phyloP scores from a whole-genome alignment of 2,329 filamentous ascomycete genomes.

The Zopfia rhizophila region DNA sequence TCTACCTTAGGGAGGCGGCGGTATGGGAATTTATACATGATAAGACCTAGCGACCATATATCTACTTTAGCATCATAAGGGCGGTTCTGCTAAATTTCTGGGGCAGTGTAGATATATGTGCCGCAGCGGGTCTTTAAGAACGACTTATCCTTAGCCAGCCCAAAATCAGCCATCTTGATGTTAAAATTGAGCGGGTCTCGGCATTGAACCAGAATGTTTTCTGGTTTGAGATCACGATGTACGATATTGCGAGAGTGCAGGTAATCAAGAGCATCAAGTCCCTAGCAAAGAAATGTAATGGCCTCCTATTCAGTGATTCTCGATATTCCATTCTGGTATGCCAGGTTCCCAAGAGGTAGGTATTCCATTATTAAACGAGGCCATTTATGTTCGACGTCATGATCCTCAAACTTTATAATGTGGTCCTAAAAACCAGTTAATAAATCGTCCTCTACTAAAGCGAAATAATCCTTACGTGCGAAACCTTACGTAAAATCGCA shows the following conservation, averaged over 20 bases:
- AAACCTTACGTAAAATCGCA: slow-evolving; percentile 5
- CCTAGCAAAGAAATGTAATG: slow-evolving; percentile 3
- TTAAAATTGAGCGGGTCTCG: no score
- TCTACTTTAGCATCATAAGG: slow-evolving; percentile 6
- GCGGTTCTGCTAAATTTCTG: slow-evolving; percentile 10
- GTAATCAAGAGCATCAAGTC: slow-evolving; percentile 4
- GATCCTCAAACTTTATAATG: slow-evolving; percentile 3
- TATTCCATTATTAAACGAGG: slow-evolving; percentile 9
- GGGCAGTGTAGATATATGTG: slow-evolving; percentile 7
- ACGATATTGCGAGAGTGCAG: slow-evolving; percentile 3
- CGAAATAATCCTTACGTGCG: slow-evolving; percentile 7
- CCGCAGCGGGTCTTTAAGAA: slow-evolving; percentile 8
- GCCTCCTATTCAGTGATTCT: slow-evolving; percentile 7
- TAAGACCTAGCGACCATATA: slow-evolving; percentile 14
- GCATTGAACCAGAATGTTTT: slow-evolving; percentile 7
- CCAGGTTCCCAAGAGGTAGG: slow-evolving; percentile 3
- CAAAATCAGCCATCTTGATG: slow-evolving; percentile 13
- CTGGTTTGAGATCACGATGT: no score
- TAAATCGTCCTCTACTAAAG: slow-evolving; percentile 5
- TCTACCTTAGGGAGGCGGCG: slow-evolving; percentile 3
- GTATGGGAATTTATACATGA: slow-evolving; percentile 4
- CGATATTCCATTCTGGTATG: background rate
- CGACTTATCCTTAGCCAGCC: slow-evolving; percentile 6
- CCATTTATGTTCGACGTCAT: slow-evolving; percentile 3
- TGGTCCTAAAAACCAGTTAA: slow-evolving; percentile 5